phyloP scores from a whole-genome alignment of 352 stramenopile species.

The Globisporangium megalacanthum region DNA sequence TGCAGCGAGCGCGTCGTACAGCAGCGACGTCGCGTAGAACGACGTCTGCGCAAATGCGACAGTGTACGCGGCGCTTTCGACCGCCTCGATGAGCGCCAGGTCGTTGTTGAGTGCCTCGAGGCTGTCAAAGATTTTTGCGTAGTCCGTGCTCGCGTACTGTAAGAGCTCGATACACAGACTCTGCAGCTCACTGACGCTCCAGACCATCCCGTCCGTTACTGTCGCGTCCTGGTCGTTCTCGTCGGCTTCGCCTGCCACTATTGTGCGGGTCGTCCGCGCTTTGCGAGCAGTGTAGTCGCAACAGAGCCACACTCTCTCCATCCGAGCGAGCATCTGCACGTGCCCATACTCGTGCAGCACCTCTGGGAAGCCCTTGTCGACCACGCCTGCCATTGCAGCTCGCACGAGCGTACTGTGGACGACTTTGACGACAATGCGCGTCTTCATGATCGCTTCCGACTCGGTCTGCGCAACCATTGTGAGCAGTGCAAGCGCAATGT shows the following conservation, averaged over 20 bases:
- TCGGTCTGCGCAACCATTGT: constrained; percentile 17
- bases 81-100: constrained; percentile 20
- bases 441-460: constrained; percentile 17
- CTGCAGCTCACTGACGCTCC: neutral
- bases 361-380: constrained; percentile 23
- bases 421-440: constrained; percentile 16
- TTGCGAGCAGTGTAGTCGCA: neutral
- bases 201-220: neutral
- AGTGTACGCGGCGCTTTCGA: constrained; percentile 18
- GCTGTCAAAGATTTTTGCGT: constrained; percentile 13
- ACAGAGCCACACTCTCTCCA: constrained; percentile 5
- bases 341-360: constrained; percentile 21
- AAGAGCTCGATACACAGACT: neutral
- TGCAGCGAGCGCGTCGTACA: constrained; percentile 16
- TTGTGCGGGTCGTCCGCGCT: neutral
- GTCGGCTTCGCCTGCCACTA: no score
- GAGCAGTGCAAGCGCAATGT: constrained; percentile 13
- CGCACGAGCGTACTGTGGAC: constrained; percentile 20
- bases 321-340: constrained; percentile 13
- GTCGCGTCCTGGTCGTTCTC: neutral
- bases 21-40: constrained; percentile 17
- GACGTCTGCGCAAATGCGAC: constrained; percentile 14
- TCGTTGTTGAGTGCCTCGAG: constrained; percentile 21
- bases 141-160: constrained; percentile 7
- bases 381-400: constrained; percentile 20